Evolutionary conservation across 1,139 yeast genomes (phyloP).

Genomic region (Torulaspora globosa): DNA sequence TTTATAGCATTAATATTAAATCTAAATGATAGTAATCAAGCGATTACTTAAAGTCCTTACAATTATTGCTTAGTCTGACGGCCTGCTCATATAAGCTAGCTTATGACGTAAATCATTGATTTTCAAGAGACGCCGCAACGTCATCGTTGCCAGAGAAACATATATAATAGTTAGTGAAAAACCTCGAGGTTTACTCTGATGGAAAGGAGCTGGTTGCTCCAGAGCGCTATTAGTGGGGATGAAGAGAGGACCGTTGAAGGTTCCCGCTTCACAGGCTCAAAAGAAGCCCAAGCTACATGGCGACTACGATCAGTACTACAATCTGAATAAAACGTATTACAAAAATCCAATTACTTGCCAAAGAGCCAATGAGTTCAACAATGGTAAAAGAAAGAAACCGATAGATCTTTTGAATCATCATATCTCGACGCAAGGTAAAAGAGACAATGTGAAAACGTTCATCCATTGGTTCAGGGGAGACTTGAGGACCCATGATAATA

Average conservation of each 20-base stretch:
- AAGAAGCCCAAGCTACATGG: conserved; percentile 10
- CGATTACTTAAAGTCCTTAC: too few species aligned
- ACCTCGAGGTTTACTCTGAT: not conserved
- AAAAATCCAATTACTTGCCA: conserved; percentile 11
- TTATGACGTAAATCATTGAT: not conserved
- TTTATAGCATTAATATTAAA: too few species aligned
- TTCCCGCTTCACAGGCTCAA: not conserved
- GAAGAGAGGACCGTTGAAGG: conserved; percentile 6
- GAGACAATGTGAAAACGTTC: conserved; percentile 8
- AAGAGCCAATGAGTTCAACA: conserved; percentile 16
- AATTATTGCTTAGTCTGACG: too few species aligned
- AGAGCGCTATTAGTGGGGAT: not conserved
- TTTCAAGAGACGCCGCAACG: not conserved
- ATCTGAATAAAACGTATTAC: conserved; percentile 14
- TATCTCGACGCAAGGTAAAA: conserved; percentile 4
- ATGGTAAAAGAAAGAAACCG: conserved; percentile 18
- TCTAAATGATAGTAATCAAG: too few species aligned
- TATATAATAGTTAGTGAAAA: not conserved
- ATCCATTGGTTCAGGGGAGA: conserved; percentile 47
- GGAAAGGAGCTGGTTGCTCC: not conserved
- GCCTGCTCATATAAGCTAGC: not conserved
- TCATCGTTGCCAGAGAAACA: not conserved
- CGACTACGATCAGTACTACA: conserved; percentile 16
- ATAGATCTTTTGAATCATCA: conserved; percentile 11
- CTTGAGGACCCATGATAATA: conserved; percentile 43